Evolutionary conservation across 1,139 yeast genomes (phyloP).

Genomic region (Candida tropicalis): DNA sequence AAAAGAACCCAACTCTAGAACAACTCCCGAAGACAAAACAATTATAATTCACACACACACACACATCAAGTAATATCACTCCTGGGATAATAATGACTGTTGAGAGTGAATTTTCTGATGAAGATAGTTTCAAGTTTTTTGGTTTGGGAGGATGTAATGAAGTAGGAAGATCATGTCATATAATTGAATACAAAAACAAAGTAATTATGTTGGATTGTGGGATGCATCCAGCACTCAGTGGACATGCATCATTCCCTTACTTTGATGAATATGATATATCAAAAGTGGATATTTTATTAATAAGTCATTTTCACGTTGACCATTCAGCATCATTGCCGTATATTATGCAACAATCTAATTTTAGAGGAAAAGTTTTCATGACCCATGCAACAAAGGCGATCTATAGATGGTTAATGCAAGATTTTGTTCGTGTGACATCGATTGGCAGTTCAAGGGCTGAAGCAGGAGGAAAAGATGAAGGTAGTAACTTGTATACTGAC

Average conservation of each 20-base stretch:
- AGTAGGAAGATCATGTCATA: conserved; percentile 96
- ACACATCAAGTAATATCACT: not conserved
- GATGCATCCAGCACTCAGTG: conserved; percentile 92
- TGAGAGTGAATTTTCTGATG: conserved; percentile 27
- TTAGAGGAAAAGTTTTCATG: conserved; percentile 96
- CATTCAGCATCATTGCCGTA: conserved; percentile 98
- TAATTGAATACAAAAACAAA: conserved; percentile 88
- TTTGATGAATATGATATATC: conserved; percentile 93
- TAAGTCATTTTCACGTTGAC: conserved; percentile 94
- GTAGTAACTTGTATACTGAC: conserved; percentile 73
- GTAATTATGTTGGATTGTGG: conserved; percentile 99
- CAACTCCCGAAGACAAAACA: not conserved
- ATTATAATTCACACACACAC: too few species aligned
- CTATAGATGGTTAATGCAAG: conserved; percentile 91
- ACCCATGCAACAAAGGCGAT: conserved; percentile 99
- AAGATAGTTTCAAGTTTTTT: conserved; percentile 61
- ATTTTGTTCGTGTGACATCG: conserved; percentile 89
- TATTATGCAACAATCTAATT: conserved; percentile 95
- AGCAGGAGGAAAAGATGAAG: conserved; percentile 23
- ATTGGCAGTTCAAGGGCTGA: conserved; percentile 46
- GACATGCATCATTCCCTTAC: conserved; percentile 89
- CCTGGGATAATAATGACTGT: conserved; percentile 12
- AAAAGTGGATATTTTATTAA: conserved; percentile 80
- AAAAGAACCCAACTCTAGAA: not conserved
- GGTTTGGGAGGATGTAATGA: conserved; percentile 99